phyloP scores from a whole-genome alignment of 2,329 filamentous ascomycete genomes.

The Capronia coronata region DNA sequence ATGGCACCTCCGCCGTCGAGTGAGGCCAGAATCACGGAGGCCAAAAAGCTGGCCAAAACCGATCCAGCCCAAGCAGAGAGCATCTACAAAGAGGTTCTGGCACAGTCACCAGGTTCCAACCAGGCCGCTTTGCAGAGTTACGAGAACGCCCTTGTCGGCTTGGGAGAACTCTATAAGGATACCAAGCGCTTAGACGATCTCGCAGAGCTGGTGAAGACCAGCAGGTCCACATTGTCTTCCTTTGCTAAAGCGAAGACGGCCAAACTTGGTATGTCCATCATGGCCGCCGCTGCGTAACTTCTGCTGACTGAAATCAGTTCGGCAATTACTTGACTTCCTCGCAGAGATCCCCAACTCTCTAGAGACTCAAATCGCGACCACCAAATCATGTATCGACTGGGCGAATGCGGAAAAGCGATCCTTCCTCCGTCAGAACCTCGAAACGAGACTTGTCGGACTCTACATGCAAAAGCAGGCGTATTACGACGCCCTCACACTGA shows the following conservation, averaged over 20 bases:
- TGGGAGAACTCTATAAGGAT: slow-evolving; percentile 90
- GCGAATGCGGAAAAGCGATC: slow-evolving; percentile 65
- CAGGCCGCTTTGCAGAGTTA: slow-evolving; percentile 88
- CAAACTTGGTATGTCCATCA: slow-evolving; percentile 70
- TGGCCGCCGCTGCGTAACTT: not conserved
- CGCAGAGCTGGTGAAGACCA: slow-evolving; percentile 82
- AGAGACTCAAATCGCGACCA: slow-evolving; percentile 89
- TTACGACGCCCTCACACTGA: slow-evolving; percentile 92
- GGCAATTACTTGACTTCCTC: slow-evolving; percentile 93
- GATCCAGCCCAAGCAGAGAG: slow-evolving; percentile 78
- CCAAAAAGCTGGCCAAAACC: slow-evolving; percentile 72
- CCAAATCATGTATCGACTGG: slow-evolving; percentile 99
- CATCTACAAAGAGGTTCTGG: slow-evolving; percentile 83
- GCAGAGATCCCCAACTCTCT: slow-evolving; percentile 86
- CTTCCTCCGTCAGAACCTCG: slow-evolving; percentile 95
- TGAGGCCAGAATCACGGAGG: slow-evolving; percentile 72
- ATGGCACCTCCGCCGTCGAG: slow-evolving; percentile 49
- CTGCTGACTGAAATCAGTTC: slow-evolving; percentile 53
- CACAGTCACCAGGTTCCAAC: slow-evolving; percentile 73
- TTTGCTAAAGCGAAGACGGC: slow-evolving; percentile 99
- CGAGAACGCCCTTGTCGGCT: slow-evolving; percentile 75
- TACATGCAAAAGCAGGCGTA: slow-evolving; percentile 98
- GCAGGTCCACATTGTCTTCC: slow-evolving; percentile 82
- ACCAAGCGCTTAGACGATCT: slow-evolving; percentile 72
- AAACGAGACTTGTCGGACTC: slow-evolving; percentile 86